Percentiles rank a stretch among this genome's conserved stretches.
phyloP scores from a whole-genome alignment of 2,329 filamentous ascomycete genomes.

The Arthrobotrys sinensis region DNA sequence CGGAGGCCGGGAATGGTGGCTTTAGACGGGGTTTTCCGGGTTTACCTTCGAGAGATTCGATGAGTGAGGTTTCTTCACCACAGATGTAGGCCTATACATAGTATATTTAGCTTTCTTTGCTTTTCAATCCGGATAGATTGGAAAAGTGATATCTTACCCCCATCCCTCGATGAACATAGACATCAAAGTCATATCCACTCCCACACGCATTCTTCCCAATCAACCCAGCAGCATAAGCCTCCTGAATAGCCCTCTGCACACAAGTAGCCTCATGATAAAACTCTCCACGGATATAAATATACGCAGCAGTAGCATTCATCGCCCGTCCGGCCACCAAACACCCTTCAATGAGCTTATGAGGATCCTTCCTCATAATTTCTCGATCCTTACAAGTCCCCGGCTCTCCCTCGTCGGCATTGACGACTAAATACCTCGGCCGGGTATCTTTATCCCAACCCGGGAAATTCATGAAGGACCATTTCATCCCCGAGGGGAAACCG shows the following conservation, averaged over 20 bases:
- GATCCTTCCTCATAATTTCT: conserved; percentile 99
- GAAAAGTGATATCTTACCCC: conserved; percentile 71
- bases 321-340: conserved; percentile 95
- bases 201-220: conserved; percentile 99
- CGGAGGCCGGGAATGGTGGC: conserved; percentile 97
- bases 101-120: too few relatives aligned
- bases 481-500: conserved; percentile 96
- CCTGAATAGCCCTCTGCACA: conserved; percentile 94
- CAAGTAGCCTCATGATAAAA: conserved; percentile 97
- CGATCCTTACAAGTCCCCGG: conserved; percentile 99
- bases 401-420: conserved; percentile 99
- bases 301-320: conserved; percentile 98
- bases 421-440: conserved; percentile 95
- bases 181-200: conserved; percentile 97
- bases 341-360: conserved; percentile 98
- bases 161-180: conserved; percentile 95
- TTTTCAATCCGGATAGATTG: background rate
- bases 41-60: conserved; percentile 98
- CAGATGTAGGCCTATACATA: conserved; percentile 81
- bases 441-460: conserved; percentile 99
- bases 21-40: conserved; percentile 98
- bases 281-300: conserved; percentile 99
- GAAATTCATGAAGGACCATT: conserved; percentile 99
- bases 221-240: conserved; percentile 92
- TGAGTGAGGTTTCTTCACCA: conserved; percentile 97